These are phyloP conservation scores for Pseudocercospora fuligena DNA, from an alignment of 2,329 filamentous ascomycete genomes.

Conservation along the genomic window DNA sequence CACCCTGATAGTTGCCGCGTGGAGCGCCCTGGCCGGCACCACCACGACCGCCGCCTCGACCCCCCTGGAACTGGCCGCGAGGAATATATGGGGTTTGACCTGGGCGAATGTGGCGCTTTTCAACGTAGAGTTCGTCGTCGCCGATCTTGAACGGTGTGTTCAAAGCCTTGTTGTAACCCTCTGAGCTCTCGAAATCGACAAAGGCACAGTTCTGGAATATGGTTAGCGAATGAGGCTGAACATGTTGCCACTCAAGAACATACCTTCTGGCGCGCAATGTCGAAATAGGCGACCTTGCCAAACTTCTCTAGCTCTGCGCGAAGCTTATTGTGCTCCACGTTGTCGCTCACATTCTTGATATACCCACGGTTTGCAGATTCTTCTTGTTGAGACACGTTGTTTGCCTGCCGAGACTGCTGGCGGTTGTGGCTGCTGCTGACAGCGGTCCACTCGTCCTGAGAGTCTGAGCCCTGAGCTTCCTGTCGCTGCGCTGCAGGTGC, in stretches of 20 bases:
- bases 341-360: constrained; percentile 93
- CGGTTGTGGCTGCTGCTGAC: constrained; percentile 78
- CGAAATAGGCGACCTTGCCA: constrained; percentile 67
- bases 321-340: constrained; percentile 76
- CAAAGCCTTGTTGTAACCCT: constrained; percentile 82
- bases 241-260: constrained; percentile 26
- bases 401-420: constrained; percentile 70
- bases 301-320: constrained; percentile 72
- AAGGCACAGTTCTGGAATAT: constrained; percentile 86
- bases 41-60: constrained; percentile 58
- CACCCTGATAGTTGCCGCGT: constrained; percentile 64
- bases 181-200: constrained; percentile 82
- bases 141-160: constrained; percentile 81
- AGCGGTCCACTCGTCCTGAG: constrained; percentile 85
- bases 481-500: constrained; percentile 42
- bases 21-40: constrained; percentile 40
- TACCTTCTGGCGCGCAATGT: constrained; percentile 77
- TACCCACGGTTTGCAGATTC: constrained; percentile 81
- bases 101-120: constrained; percentile 75
- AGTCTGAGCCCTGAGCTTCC: constrained; percentile 46
- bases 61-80: constrained; percentile 46
- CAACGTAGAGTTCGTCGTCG: constrained; percentile 81
- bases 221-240: constrained; percentile 1
- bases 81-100: constrained; percentile 43
- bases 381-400: constrained; percentile 68